Conservation (phyloP, 2,329 filamentous ascomycete genomes). For the Sphaerulina vaccinii region DNA sequence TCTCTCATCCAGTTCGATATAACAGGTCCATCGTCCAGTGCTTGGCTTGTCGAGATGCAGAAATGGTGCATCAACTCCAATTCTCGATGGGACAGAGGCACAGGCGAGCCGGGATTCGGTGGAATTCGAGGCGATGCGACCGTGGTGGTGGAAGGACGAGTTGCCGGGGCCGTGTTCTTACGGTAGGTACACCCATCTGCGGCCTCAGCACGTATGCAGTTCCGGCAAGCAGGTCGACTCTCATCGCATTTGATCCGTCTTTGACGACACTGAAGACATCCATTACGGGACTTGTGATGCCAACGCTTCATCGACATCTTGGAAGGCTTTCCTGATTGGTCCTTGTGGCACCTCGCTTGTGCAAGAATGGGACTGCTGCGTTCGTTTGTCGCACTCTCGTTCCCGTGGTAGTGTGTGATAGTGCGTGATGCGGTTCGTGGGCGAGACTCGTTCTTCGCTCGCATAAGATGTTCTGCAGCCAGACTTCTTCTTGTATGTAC, state of each 20-base stretch:
- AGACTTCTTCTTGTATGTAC: too few relatives aligned
- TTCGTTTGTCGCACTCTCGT: neutral
- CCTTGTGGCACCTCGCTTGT: neutral
- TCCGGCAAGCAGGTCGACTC: neutral
- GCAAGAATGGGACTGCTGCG: neutral
- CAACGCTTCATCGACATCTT: neutral
- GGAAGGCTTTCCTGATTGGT: too few relatives aligned
- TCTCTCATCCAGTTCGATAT: constrained; percentile 1
- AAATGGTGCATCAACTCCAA: constrained; percentile 9
- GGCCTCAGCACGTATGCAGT: constrained; percentile 4
- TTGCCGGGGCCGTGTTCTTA: neutral
- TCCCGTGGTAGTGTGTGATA: too few relatives aligned
- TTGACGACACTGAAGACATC: neutral
- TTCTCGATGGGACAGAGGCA: neutral
- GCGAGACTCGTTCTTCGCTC: too few relatives aligned
- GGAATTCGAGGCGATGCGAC: neutral
- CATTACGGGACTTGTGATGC: constrained; percentile 6
- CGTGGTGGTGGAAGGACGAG: neutral
- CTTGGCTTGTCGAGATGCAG: neutral
- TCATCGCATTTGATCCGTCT: constrained; percentile 6
- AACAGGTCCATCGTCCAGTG: constrained; percentile 3
- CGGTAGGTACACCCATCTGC: constrained; percentile 1
- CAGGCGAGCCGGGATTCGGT: neutral
- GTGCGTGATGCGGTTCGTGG: too few relatives aligned
- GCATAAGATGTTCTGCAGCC: too few relatives aligned